phyloP scores from a whole-genome alignment of 345 rosid species.

The Eucalyptus marginata region DNA sequence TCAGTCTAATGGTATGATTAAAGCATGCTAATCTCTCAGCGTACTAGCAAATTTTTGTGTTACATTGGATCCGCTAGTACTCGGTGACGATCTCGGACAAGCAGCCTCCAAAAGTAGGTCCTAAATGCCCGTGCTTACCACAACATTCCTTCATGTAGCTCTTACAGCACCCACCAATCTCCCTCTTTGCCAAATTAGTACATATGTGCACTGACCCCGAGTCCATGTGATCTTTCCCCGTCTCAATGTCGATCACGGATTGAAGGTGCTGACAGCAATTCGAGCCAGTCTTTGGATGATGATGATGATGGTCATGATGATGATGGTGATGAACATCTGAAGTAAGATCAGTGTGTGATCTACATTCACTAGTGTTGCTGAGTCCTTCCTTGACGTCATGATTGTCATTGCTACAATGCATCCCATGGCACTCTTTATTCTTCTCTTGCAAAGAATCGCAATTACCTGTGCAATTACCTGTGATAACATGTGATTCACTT shows the following conservation, averaged over 20 bases:
- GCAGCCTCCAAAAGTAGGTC: constrained; percentile 9
- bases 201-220: not conserved
- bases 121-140: constrained; percentile 12
- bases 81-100: constrained; percentile 22
- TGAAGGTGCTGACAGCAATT: not conserved
- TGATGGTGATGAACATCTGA: not conserved
- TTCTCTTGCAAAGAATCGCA: not conserved
- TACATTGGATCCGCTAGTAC: not conserved
- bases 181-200: constrained; percentile 16
- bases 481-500: not conserved
- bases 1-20: not conserved
- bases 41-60: not conserved
- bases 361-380: not conserved
- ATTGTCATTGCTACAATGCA: not conserved
- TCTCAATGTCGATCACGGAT: not conserved
- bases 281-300: not conserved
- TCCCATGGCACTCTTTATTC: not conserved
- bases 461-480: not conserved
- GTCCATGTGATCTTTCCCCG: not conserved
- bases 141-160: constrained; percentile 33
- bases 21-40: not conserved
- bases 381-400: not conserved
- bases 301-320: not conserved
- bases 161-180: constrained; percentile 31
- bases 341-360: not conserved